These are phyloP conservation scores for Trametes punicea DNA, from an alignment of 768 basidiomycete genomes.

Conservation along the genomic window DNA sequence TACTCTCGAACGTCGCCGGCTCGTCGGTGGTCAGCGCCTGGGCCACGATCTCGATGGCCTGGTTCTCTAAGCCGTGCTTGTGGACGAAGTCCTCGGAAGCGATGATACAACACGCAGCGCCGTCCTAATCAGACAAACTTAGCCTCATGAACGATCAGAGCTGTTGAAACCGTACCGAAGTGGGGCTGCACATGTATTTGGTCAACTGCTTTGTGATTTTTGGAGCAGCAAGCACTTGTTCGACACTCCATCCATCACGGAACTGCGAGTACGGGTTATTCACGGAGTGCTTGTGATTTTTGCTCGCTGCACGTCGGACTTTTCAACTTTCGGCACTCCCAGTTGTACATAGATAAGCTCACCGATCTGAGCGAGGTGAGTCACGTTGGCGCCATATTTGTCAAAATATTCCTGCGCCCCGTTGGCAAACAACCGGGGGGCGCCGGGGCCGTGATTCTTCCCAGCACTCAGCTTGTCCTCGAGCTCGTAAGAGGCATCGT, in stretches of 20 bases:
- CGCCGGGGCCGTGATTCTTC: conserved; percentile 63
- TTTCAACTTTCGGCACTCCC: background rate
- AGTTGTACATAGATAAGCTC: conserved; percentile 15
- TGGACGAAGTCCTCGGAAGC: conserved; percentile 80
- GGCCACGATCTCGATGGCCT: conserved; percentile 80
- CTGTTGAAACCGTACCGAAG: conserved; percentile 48
- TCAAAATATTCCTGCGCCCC: conserved; percentile 72
- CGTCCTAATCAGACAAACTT: conserved; percentile 44
- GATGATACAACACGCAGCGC: conserved; percentile 72
- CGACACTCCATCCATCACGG: conserved; percentile 69
- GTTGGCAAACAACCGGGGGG: conserved; percentile 74
- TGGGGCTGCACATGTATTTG: conserved; percentile 86
- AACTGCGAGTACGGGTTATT: conserved; percentile 90
- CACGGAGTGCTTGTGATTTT: conserved; percentile 79
- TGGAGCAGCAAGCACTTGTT: conserved; percentile 62
- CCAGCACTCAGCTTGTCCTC: conserved; percentile 46
- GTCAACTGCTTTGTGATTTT: conserved; percentile 74
- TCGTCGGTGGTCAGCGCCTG: conserved; percentile 66
- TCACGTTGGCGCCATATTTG: conserved; percentile 64
- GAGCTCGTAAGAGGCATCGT: conserved; percentile 42
- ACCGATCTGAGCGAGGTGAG: conserved; percentile 79
- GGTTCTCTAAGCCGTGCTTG: conserved; percentile 70
- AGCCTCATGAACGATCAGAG: background rate
- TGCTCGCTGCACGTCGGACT: conserved; percentile 49
- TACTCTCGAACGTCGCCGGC: conserved; percentile 58